Base-by-base conservation (phyloP, 148 eudicot species). In the Arbutus unedo region DNA sequence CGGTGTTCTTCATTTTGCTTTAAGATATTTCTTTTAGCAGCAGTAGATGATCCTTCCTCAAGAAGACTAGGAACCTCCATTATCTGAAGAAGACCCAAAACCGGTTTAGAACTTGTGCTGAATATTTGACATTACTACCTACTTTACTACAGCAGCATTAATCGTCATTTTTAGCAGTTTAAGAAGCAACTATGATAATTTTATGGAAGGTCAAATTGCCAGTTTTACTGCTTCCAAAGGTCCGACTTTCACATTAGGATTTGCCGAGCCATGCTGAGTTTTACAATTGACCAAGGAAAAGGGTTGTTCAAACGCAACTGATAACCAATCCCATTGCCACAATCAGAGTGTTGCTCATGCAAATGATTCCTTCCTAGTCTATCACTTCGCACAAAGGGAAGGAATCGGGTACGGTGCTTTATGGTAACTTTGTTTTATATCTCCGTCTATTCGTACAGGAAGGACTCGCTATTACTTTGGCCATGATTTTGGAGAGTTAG, bases 61-160 rank as follows among this genome's bases (percentile, higher is more conserved):
- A 93, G 81, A 31, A 94, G 93, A 83, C 95, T 89, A 2, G 98
- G 98, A 81, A 96, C 93, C 85, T 96, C 98, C 98, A 96, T 93
- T 70, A 96, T 92, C 98, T 95, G 93, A 70, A 68, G 5, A 16
- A 19, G 48, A 23, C 23, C n/a, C 7, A 2, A 44, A 21, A 23
- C 15, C 6, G 38, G 15, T 0, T 50, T 59, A 10, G 38, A 55
- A 8, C 7, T 55, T 4, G 18, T 43, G 48, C 23, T 59, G 59
- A 55, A 55, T 31, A 38, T 54, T 38, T 44, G 76, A 18, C 76
- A 2, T 7, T 47, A 48, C 14, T 5, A 74, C 55, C 54, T 48
- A 47, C 11, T 74, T 74, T 10, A 59, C 8, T 3, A 74, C 55
- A n/a, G 16, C n/a, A 48, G 38, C 3, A 23, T 74, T 47, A 16